These are phyloP conservation scores for Sclerotinia sclerotiorum DNA, from an alignment of 2,329 filamentous ascomycete species.

Conservation along the genomic window DNA sequence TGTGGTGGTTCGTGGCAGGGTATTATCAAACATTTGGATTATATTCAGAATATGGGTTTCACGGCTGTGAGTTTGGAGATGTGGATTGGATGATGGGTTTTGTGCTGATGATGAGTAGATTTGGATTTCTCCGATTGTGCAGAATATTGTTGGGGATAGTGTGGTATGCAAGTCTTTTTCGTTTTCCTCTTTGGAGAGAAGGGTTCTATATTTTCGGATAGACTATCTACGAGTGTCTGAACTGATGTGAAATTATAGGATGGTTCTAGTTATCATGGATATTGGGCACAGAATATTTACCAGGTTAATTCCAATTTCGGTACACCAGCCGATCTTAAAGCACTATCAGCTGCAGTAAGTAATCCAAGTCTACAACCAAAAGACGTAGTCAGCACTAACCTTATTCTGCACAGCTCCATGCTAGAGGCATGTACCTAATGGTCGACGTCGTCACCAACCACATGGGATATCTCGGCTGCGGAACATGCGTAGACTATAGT, in stretches of 20 bases:
- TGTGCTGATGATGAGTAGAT: slow-evolving; percentile 31
- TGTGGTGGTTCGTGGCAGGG: slow-evolving; percentile 50
- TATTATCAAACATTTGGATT: slow-evolving; percentile 45
- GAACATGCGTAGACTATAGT: slow-evolving; percentile 43
- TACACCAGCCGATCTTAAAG: slow-evolving; percentile 48
- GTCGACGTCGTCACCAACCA: slow-evolving; percentile 54
- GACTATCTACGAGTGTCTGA: too few species aligned
- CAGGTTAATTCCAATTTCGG: slow-evolving; percentile 51
- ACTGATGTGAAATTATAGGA: slow-evolving; percentile 28
- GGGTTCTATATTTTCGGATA: too few species aligned
- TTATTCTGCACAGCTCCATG: slow-evolving; percentile 37
- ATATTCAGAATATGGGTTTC: slow-evolving; percentile 44
- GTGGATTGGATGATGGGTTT: not conserved
- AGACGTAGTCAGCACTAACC: not conserved
- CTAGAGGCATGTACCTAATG: slow-evolving; percentile 49
- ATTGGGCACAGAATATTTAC: slow-evolving; percentile 51
- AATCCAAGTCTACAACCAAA: not conserved
- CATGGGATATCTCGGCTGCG: slow-evolving; percentile 41
- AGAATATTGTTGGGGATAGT: slow-evolving; percentile 42
- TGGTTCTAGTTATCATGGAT: slow-evolving; percentile 47
- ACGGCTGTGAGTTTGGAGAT: slow-evolving; percentile 39
- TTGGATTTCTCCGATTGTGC: slow-evolving; percentile 49
- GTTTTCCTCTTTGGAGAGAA: not conserved
- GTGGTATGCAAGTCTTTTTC: slow-evolving; percentile 21
- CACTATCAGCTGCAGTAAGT: slow-evolving; percentile 46